Base-by-base conservation (phyloP, 148 eudicot species). In the Cornus kousa region DNA sequence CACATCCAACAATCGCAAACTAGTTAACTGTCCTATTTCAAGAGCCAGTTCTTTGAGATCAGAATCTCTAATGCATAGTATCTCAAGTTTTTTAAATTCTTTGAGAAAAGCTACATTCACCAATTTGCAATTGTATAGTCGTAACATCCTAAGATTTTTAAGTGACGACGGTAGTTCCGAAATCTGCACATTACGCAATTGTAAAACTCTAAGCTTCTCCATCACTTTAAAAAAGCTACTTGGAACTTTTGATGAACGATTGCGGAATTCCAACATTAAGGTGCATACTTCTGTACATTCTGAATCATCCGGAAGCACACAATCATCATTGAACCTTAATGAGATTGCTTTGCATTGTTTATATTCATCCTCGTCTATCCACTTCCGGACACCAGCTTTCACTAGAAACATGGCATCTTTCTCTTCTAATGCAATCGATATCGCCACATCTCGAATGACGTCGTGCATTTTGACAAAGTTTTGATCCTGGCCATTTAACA, bases 361-460 rank as follows among this genome's bases (percentile, higher is more conserved):
- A 8, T 5, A 68, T 9, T 46, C 13, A 24, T 31, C 43, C 2
- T 50, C 3, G 20, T 4, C 14, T 11, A 37, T 64, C 46, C 79
- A 35, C 4, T 33, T 8, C 46, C 8, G n/a, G 0, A 12, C 24
- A 11, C 22, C 73, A 48, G 48, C 64, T 4, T 67, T 55, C 19
- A 77, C 79, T 10, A 68, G 23, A 67, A 67, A 57, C 67, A 35
- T 35, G 37, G 17, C 46, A 66, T 11, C 13, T 32, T 80, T 16
- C 8, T 67, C 80, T 16, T 31, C 8, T 35, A 2, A 35, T 11
- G 79, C 68, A 39, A 80, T 77, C 2, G 50, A 48, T 1, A 78
- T 31, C 5, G 40, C 80, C 0, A 80, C 79, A n/a, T 66, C 79
- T 23, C 81, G 62, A 3, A 77, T 76, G 24, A 84, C 78, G 74